Evolutionary conservation across 805 yeast species (phyloP), one percentile per base, ranked within the genome.

Genomic region (Candida hungchunana): DNA sequence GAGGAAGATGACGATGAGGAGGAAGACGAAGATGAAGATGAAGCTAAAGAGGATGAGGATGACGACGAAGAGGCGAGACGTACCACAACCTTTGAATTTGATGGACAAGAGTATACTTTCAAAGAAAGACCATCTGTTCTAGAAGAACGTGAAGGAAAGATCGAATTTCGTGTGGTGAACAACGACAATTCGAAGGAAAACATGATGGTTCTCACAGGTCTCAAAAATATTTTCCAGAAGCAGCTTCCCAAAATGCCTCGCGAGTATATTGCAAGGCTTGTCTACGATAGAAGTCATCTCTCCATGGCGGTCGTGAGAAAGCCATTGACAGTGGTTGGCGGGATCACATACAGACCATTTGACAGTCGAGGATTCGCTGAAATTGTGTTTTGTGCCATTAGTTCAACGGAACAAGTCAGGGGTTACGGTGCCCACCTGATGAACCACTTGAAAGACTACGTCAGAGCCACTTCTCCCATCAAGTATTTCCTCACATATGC

Each of bases 171-270:
- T 37, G 99, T 93, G 21, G 99, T 93, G 18, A 93, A 93, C 60
- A 90, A 93, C 63, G 97, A 93, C 58, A 86, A 88, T 55, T 71
- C 88, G 3, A 72, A 73, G 42, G 98, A 93, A 51, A 86, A 76
- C 58, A 67, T 93, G 67, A 86, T 93, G 70, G 90, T 93, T 32
- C 66, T 93, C 44, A 93, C 97, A 0, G 99, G 99, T 2, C 63
- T 93, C 44, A 93, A 93, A 62, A 93, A 90, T 57, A 90, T 93
- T 46, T 93, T 93, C 60, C 98, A 93, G 58, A 89, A 89, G 53
- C 99, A 93, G 63, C 71, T 93, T 44, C 99, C 99, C 2, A 90
- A 93, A 62, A 93, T 93, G 99, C 99, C 99, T 15, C 75, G 93
- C 43, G 97, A 93, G 56, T 93, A 93, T 62, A 93, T 93, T 54